These are phyloP conservation scores for Penium margaritaceum DNA, from an alignment of 139 green algal species.

Conservation along the genomic window DNA sequence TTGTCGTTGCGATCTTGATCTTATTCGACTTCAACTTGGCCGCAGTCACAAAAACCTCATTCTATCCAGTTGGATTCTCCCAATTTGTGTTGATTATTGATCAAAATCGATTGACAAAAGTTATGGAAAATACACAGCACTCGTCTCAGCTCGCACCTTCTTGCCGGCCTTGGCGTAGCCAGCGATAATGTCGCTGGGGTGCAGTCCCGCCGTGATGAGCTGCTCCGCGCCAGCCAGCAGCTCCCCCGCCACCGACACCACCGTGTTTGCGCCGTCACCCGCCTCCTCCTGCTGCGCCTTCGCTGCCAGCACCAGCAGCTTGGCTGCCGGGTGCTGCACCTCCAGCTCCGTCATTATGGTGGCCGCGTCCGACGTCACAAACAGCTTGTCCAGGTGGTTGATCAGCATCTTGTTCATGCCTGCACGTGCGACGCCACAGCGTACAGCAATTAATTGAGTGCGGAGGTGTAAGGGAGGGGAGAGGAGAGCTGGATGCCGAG, in stretches of 20 bases:
- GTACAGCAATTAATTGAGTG: too few species aligned
- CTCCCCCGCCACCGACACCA: constrained; percentile 87
- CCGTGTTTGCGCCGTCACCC: constrained; percentile 94
- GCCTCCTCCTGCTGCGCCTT: constrained; percentile 90
- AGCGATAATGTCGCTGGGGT: constrained; percentile 85
- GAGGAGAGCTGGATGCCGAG: too few species aligned
- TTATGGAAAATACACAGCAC: too few species aligned
- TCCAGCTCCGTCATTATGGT: constrained; percentile 94
- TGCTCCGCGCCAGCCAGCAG: constrained; percentile 81
- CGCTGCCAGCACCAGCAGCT: constrained; percentile 84
- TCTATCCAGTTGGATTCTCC: too few species aligned
- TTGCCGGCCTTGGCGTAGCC: constrained; percentile 77
- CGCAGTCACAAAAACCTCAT: too few species aligned
- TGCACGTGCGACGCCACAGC: too few species aligned
- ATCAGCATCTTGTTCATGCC: constrained; percentile 99
- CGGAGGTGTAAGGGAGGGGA: too few species aligned
- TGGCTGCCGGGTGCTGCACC: constrained; percentile 91
- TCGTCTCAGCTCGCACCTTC: constrained; percentile 1
- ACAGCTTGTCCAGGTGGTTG: constrained; percentile 97
- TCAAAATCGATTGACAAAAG: too few species aligned
- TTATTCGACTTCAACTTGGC: too few species aligned
- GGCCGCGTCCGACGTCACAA: constrained; percentile 89
- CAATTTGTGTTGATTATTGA: too few species aligned
- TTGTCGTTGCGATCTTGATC: too few species aligned
- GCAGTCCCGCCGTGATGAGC: constrained; percentile 82